Percentiles rank a stretch among this genome's conserved stretches.
These are phyloP conservation scores for Poa pratensis DNA, from an alignment of 176 grass and related monocot genomes.

Conservation along the genomic window DNA sequence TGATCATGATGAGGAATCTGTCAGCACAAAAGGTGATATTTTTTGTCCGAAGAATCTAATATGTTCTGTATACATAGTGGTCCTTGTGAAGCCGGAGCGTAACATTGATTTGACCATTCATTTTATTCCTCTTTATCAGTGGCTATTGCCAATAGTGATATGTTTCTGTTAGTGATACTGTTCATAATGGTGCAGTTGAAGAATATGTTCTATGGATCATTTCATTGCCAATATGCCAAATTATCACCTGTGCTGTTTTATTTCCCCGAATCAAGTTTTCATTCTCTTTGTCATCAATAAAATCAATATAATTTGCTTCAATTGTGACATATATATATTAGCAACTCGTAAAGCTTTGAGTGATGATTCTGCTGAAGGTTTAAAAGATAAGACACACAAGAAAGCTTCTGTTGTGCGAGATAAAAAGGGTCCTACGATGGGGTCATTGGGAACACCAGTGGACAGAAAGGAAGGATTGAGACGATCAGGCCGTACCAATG, in stretches of 20 bases:
- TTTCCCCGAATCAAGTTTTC: constrained; percentile 13
- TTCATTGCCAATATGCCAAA: constrained; percentile 27
- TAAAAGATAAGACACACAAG: constrained; percentile 40
- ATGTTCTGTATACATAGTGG: not conserved
- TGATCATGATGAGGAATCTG: constrained; percentile 46
- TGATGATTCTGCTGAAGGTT: constrained; percentile 39
- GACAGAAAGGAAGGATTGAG: constrained; percentile 17
- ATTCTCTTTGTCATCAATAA: not conserved
- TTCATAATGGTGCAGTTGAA: constrained; percentile 1
- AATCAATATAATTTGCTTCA: not conserved
- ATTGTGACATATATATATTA: not conserved
- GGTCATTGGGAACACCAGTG: not conserved
- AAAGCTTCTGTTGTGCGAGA: not conserved
- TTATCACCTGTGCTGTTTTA: constrained; percentile 4
- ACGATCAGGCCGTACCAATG: constrained; percentile 32
- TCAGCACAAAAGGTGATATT: constrained; percentile 43
- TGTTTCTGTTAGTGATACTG: constrained; percentile 16
- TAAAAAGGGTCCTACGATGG: constrained; percentile 11
- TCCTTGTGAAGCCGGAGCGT: constrained; percentile 4
- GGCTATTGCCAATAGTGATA: constrained; percentile 1
- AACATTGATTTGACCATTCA: constrained; percentile 34
- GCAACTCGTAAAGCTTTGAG: constrained; percentile 19
- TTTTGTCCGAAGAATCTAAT: constrained; percentile 28
- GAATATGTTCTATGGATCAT: constrained; percentile 27
- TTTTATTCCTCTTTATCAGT: constrained; percentile 1